phyloP scores from a whole-genome alignment of 345 rosid species.

The Moringa oleifera region DNA sequence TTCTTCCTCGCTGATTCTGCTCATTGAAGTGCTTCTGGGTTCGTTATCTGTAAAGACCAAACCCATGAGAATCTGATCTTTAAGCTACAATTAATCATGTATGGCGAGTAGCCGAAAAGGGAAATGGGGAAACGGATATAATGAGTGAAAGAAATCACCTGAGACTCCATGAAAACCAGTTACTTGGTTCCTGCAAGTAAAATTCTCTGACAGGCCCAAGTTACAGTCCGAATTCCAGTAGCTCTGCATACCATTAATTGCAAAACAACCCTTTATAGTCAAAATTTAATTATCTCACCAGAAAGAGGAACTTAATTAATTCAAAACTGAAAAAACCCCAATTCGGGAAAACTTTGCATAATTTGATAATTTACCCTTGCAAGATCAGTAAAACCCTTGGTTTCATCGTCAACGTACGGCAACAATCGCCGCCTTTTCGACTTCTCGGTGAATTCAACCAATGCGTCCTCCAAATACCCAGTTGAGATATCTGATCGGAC shows the following conservation, averaged over 20 bases:
- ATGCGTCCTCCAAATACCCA: slow-evolving; percentile 86
- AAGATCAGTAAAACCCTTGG: slow-evolving; percentile 18
- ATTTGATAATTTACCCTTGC: slow-evolving; percentile 16
- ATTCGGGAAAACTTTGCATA: too few species aligned
- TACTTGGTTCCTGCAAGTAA: slow-evolving; percentile 41
- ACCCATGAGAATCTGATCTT: too few species aligned
- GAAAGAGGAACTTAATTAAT: too few species aligned
- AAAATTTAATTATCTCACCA: too few species aligned
- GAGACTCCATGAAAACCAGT: slow-evolving; percentile 24
- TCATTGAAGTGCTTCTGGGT: slow-evolving; percentile 28
- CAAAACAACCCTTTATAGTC: too few species aligned
- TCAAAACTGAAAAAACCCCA: too few species aligned
- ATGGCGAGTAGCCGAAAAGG: too few species aligned
- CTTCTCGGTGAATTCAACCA: slow-evolving; percentile 55
- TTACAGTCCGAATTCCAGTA: slow-evolving; percentile 37
- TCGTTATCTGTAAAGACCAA: slow-evolving; percentile 34
- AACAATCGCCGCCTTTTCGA: slow-evolving; percentile 65
- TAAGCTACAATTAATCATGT: too few species aligned
- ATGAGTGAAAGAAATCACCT: slow-evolving; percentile 27
- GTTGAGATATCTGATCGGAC: slow-evolving; percentile 57
- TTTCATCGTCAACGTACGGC: slow-evolving; percentile 21
- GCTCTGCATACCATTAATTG: slow-evolving; percentile 31
- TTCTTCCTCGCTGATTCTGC: slow-evolving; percentile 42
- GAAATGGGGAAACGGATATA: too few species aligned
- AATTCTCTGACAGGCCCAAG: slow-evolving; percentile 54